Base-by-base conservation (phyloP, 805 yeast genomes). In the Suhomyces canberraensis region DNA sequence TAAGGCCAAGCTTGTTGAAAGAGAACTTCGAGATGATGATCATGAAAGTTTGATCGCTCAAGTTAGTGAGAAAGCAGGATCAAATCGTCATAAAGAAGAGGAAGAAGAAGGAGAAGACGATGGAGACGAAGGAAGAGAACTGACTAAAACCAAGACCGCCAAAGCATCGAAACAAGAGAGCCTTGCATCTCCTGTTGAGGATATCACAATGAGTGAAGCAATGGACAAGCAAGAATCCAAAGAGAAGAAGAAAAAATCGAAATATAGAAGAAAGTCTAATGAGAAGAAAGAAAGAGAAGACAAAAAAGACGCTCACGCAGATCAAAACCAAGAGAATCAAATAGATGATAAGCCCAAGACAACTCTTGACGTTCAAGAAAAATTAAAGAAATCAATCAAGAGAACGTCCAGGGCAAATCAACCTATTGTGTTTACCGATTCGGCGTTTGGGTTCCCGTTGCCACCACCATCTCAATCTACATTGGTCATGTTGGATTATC, bases 371-470 rank as follows among this genome's bases (percentile, higher is more conserved):
- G 66, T 69, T 8, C 72, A 69, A 40, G 74, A 69, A 41, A 64
- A 66, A 46, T 52, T 69, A 42, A 66, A 64, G 34, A 64, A 63
- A 44, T 60, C 69, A 2, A 69, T 69, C 45, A 61, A 53, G 42
- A 50, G 73, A 30, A 56, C 67, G 2, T 66, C 73, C 4, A 54
- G 50, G 32, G 69, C 75, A 11, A 69, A 69, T 41, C 73, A 69
- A 46, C 75, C 75, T 0, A 66, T 68, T 20, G 70, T 66, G 41
- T 69, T 69, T 46, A 66, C 86, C 3, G 95, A 84, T 47, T 82
- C 91, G 18, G 91, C 95, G 2, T 84, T 85, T 63, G 95, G 95
- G 3, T 85, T 85, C 60, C 95, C 95, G 5, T 62, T 85, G 37
- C 95, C 95, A 1, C 88, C 89, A 25, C 75, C 87, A 13, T 81